Conservation (phyloP, 2,329 filamentous ascomycete species). For the Aspergillus fumigatiaffinis region DNA sequence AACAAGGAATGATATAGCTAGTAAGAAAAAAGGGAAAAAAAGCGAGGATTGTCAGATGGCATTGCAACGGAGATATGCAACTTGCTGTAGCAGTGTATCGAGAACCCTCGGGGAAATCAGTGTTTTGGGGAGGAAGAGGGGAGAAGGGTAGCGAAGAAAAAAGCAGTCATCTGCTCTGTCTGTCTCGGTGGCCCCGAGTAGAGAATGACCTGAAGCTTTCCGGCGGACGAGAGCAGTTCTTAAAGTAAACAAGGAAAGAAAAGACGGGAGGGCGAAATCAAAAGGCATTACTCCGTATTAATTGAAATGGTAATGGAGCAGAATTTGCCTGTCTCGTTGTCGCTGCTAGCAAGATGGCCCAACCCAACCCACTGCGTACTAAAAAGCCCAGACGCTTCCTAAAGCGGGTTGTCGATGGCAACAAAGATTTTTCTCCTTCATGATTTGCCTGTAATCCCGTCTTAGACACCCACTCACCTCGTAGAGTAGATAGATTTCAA, state of each 20-base stretch:
- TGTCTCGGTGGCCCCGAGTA: not conserved
- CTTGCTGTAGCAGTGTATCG: not conserved
- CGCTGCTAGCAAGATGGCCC: not conserved
- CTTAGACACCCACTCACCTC: not conserved
- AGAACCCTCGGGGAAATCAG: not conserved
- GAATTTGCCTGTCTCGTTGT: not conserved
- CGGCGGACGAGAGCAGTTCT: not conserved
- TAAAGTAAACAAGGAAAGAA: not conserved
- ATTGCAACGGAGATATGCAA: not conserved
- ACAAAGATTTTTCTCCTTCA: not conserved
- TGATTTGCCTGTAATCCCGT: not conserved
- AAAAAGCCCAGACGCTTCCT: not conserved
- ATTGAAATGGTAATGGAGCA: not conserved
- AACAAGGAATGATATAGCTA: not conserved
- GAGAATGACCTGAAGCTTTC: not conserved
- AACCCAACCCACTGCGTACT: not conserved
- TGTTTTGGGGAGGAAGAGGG: not conserved
- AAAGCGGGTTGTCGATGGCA: not conserved
- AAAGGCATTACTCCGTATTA: not conserved
- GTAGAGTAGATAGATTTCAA: not conserved
- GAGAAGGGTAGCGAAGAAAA: not conserved
- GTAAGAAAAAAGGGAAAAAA: too few species aligned
- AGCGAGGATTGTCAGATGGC: not conserved
- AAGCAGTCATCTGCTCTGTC: not conserved
- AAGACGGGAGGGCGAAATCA: not conserved